Percentiles rank a stretch among this genome's conserved stretches.
These are phyloP conservation scores for Globisporangium parvum DNA, from an alignment of 352 stramenopile genomes.

Conservation along the genomic window DNA sequence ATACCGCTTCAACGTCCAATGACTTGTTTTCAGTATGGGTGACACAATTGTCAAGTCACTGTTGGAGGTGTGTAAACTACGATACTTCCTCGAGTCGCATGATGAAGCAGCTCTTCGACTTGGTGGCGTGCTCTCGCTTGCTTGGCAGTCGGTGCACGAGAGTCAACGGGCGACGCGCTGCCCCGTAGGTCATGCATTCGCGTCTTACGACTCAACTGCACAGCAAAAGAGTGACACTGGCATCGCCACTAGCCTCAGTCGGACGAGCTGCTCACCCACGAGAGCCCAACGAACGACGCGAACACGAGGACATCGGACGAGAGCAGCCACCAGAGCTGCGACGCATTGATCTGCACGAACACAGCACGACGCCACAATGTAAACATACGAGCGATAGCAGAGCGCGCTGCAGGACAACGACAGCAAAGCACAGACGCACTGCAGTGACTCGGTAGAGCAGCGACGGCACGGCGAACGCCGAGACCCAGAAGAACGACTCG, in stretches of 20 bases:
- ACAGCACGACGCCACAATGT: neutral
- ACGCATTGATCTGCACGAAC: constrained; percentile 38
- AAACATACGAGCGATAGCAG: neutral
- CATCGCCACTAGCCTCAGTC: constrained; percentile 2
- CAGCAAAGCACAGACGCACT: constrained; percentile 20
- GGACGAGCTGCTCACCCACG: constrained; percentile 27
- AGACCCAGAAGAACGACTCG: constrained; percentile 65
- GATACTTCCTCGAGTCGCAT: too few relatives aligned
- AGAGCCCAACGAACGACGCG: constrained; percentile 45
- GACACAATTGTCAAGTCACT: too few relatives aligned
- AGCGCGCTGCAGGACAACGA: neutral
- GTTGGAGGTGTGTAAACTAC: too few relatives aligned
- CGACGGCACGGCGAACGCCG: constrained; percentile 50
- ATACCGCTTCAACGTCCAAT: too few relatives aligned
- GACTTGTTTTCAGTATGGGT: too few relatives aligned
- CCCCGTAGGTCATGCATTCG: too few relatives aligned
- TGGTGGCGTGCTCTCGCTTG: too few relatives aligned
- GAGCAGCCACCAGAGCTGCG: constrained; percentile 59
- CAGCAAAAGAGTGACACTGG: too few relatives aligned
- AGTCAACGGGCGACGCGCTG: too few relatives aligned
- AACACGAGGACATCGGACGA: constrained; percentile 56
- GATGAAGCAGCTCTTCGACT: too few relatives aligned
- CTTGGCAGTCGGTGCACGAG: too few relatives aligned
- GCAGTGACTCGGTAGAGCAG: constrained; percentile 62
- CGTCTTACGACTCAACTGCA: too few relatives aligned